Base-by-base conservation (phyloP, 75 land plant genomes). In the Sequoiadendron giganteum region DNA sequence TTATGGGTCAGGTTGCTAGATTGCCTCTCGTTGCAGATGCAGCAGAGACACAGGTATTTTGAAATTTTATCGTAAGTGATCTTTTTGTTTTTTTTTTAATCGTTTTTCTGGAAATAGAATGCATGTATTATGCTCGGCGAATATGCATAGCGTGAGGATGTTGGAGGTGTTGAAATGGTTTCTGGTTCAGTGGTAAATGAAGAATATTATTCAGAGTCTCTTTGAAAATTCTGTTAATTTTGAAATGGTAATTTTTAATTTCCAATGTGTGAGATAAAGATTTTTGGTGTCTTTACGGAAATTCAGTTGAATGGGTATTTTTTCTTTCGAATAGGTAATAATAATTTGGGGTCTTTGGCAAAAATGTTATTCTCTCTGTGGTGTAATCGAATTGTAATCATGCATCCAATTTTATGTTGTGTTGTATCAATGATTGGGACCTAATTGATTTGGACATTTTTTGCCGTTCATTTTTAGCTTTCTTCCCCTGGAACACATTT, bases 21-120 rank as follows among this genome's bases (percentile, higher is more conserved):
- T 89, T 96, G 92, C 97, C 97, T 39, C 90, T 96, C 80, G 97
- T 96, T 80, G 97, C 97, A 40, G 95, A 95, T 13, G 97, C 97
- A 40, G 97, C 97, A 48, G 97, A 96, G 11, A 91, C 96, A 86
- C 96, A 96, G 87, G 95, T 96, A 18, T 76, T 91, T 43, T 90
- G 87, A 90, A 90, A 56, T 3, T 43, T 34, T 52, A 34, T 55
- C 34, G 14, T 21, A 73, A 73, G 38, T 25, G 28, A 5, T 6
- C 0, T n/a, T n/a, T n/a, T n/a, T n/a, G n/a, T n/a, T 25, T 65
- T 25, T 25, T 65, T 65, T 25, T 21, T 0, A 7, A 25, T 21
- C 4, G 70, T 21, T 7, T 1, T 7, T 7, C 5, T 16, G 19
- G 25, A 19, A 58, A 19, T 58, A 5, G 1, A 65, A 21, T 65